These are phyloP conservation scores for Cyclanthera cordifolia DNA, from an alignment of 306 rosid genomes.

Conservation along the genomic window DNA sequence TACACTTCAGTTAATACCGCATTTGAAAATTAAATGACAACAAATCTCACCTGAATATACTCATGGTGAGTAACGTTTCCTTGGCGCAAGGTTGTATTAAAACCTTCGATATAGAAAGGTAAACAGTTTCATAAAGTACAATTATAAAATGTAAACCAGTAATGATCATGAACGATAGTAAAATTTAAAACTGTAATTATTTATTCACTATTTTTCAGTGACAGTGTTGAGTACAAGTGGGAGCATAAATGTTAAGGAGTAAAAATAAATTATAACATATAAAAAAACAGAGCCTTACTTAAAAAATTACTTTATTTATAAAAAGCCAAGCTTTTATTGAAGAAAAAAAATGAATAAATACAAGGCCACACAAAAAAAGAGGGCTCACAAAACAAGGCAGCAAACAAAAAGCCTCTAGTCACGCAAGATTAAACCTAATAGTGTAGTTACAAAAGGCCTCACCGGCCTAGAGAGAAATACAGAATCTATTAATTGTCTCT, in stretches of 20 bases:
- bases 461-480: too few relatives aligned
- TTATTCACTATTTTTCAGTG: not conserved
- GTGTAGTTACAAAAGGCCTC: too few relatives aligned
- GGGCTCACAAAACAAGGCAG: too few relatives aligned
- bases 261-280: not conserved
- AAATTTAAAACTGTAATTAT: not conserved
- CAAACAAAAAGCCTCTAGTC: too few relatives aligned
- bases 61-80: conserved; percentile 95
- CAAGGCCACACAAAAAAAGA: too few relatives aligned
- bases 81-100: conserved; percentile 90
- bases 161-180: not conserved
- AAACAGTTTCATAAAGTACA: not conserved
- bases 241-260: not conserved
- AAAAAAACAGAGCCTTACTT: not conserved
- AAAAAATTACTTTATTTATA: not conserved
- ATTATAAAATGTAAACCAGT: not conserved
- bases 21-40: conserved; percentile 5
- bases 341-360: too few relatives aligned
- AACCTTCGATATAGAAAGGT: conserved; percentile 38
- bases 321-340: too few relatives aligned
- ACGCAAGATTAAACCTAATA: too few relatives aligned
- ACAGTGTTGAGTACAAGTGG: not conserved
- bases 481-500: too few relatives aligned
- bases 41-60: conserved; percentile 65
- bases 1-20: not conserved